A percentile compares a stretch with the other conserved stretches of the same genome.
These are phyloP conservation scores for Claviceps monticola DNA, from an alignment of 2,329 filamentous ascomycete species.

Conservation along the genomic window DNA sequence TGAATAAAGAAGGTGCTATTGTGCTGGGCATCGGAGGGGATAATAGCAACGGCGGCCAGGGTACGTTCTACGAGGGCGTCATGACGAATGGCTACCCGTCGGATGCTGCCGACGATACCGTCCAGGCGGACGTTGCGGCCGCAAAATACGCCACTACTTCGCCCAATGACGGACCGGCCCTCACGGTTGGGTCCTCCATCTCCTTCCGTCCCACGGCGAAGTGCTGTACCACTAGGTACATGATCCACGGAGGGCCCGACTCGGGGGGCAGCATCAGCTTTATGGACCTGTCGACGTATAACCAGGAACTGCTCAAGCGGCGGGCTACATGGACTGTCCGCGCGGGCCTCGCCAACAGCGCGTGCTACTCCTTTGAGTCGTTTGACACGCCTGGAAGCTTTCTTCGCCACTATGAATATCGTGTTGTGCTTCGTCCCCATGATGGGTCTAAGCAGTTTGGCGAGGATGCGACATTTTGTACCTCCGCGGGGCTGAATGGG, in stretches of 20 bases:
- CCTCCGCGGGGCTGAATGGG: conserved; percentile 35
- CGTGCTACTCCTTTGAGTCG: conserved; percentile 48
- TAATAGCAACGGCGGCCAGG: conserved; percentile 44
- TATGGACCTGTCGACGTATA: conserved; percentile 38
- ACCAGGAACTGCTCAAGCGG: conserved; percentile 32
- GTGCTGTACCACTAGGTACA: conserved; percentile 38
- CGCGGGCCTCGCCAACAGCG: conserved; percentile 40
- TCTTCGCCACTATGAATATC: conserved; percentile 42
- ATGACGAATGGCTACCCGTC: conserved; percentile 50
- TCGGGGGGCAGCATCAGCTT: conserved; percentile 34
- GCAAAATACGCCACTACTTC: conserved; percentile 14
- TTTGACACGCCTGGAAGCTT: conserved; percentile 43
- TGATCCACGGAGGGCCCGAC: conserved; percentile 30
- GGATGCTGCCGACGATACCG: conserved; percentile 41
- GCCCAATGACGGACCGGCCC: conserved; percentile 30
- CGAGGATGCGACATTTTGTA: conserved; percentile 52
- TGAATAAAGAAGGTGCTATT: conserved; percentile 52
- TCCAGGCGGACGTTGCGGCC: conserved; percentile 43
- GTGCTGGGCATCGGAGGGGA: conserved; percentile 60
- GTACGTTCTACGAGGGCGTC: conserved; percentile 52
- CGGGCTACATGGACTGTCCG: conserved; percentile 40
- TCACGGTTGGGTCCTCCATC: conserved; percentile 34
- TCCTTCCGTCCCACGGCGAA: conserved; percentile 42
- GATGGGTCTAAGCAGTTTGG: conserved; percentile 42
- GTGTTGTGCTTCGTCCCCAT: conserved; percentile 31